A percentile compares a stretch with the other conserved stretches of the same genome.
phyloP scores from a whole-genome alignment of 768 basidiomycete species.

The Boletus bicolor region DNA sequence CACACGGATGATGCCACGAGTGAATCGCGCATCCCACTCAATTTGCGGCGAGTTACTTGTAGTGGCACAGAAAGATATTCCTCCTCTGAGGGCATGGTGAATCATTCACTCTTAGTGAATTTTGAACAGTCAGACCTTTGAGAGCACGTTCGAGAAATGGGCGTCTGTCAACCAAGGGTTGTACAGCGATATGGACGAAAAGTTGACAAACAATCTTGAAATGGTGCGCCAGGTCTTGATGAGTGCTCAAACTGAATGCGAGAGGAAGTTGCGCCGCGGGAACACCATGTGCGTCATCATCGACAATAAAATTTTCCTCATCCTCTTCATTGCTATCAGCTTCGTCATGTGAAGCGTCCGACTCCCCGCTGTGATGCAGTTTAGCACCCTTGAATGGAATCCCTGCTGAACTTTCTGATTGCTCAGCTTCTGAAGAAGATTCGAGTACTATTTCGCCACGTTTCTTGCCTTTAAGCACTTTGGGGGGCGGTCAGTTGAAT shows the following conservation, averaged over 20 bases:
- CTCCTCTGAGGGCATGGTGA: conserved; percentile 38
- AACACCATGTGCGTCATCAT: conserved; percentile 51
- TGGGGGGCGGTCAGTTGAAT: conserved; percentile 1
- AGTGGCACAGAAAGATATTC: conserved; percentile 76
- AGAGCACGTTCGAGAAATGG: conserved; percentile 52
- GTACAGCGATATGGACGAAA: conserved; percentile 78
- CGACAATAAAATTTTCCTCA: conserved; percentile 52
- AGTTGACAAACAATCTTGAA: conserved; percentile 89
- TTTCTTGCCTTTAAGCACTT: conserved; percentile 40
- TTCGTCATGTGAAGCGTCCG: conserved; percentile 36
- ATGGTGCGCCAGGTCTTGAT: conserved; percentile 72
- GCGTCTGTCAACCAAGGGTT: conserved; percentile 46
- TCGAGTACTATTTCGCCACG: conserved; percentile 33
- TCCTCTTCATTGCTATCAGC: conserved; percentile 23
- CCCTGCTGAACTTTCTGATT: conserved; percentile 24
- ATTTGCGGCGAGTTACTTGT: conserved; percentile 61
- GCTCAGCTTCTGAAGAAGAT: conserved; percentile 34
- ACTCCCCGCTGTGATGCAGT: conserved; percentile 36
- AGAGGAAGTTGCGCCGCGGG: conserved; percentile 53
- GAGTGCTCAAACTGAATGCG: conserved; percentile 77
- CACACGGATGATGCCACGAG: conserved; percentile 84
- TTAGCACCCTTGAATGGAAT: conserved; percentile 47
- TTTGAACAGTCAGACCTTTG: conserved; percentile 38
- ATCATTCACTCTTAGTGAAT: background rate
- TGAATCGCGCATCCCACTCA: conserved; percentile 68